These are phyloP conservation scores for Albifimbria verrucaria DNA, from an alignment of 2,329 filamentous ascomycete species.

Conservation along the genomic window DNA sequence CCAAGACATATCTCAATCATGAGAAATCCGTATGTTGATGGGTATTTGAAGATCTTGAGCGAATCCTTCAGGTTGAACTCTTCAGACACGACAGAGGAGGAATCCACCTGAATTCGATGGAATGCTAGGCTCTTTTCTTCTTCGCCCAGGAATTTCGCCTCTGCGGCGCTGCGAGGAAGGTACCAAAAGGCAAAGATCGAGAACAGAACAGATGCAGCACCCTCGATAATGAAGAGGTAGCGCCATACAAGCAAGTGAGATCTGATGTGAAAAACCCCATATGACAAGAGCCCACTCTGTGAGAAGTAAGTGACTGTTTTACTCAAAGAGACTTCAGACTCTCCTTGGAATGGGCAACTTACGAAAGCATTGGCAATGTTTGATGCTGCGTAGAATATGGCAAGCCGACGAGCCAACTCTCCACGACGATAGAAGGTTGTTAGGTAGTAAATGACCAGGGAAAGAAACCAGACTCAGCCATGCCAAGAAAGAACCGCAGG, in stretches of 20 bases:
- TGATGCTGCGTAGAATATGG: constrained; percentile 72
- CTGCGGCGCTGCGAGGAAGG: constrained; percentile 60
- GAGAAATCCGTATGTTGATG: constrained; percentile 46
- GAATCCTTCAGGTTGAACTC: constrained; percentile 48
- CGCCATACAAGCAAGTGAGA: constrained; percentile 40
- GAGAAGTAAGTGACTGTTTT: neutral
- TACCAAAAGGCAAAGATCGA: constrained; percentile 66
- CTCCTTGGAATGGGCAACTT: neutral
- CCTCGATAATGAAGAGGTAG: constrained; percentile 54
- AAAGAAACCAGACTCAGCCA: constrained; percentile 53
- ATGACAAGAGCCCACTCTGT: constrained; percentile 40
- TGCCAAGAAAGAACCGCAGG: constrained; percentile 50
- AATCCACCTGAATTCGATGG: constrained; percentile 73
- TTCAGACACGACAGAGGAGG: constrained; percentile 58
- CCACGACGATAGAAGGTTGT: constrained; percentile 48
- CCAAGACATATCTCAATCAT: constrained; percentile 57
- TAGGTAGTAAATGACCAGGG: constrained; percentile 50
- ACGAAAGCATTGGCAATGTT: constrained; percentile 64
- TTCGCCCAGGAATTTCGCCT: constrained; percentile 62
- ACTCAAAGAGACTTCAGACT: neutral
- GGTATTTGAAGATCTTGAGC: constrained; percentile 48
- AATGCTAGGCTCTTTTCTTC: constrained; percentile 67
- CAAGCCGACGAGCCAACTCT: constrained; percentile 42
- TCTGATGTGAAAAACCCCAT: constrained; percentile 46
- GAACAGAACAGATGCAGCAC: constrained; percentile 55